Evolutionary conservation across 192 early-diverging fungal genomes (phyloP).

Genomic region (Lobosporangium transversale): DNA sequence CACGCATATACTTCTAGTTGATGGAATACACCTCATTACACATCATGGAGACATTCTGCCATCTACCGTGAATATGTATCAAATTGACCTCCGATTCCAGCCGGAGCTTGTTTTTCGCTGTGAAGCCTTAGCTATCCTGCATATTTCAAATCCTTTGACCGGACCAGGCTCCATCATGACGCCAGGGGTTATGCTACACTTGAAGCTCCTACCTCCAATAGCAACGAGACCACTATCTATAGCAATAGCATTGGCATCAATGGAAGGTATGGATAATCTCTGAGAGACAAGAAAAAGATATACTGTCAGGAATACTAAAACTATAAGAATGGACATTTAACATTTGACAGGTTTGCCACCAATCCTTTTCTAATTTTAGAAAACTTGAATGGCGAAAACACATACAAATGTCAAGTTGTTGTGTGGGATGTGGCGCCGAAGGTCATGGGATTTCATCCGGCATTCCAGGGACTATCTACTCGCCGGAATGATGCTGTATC

Average conservation of each 20-base stretch:
- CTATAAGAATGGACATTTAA: not conserved
- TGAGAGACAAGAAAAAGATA: too few species aligned
- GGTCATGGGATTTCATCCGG: constrained; percentile 42
- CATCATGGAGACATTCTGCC: constrained; percentile 22
- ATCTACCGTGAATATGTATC: constrained; percentile 24
- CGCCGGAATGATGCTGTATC: constrained; percentile 41
- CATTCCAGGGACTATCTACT: constrained; percentile 46
- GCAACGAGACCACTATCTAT: constrained; percentile 23
- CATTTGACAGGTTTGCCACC: not conserved
- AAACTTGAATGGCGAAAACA: not conserved
- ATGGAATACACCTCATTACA: constrained; percentile 35
- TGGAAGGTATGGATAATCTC: constrained; percentile 23
- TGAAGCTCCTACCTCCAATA: constrained; percentile 31
- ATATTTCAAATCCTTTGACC: constrained; percentile 35
- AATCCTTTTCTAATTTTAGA: not conserved
- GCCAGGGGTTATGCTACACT: constrained; percentile 19
- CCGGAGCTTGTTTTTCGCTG: constrained; percentile 34
- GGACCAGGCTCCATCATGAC: constrained; percentile 37
- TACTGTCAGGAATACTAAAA: not conserved
- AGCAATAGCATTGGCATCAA: constrained; percentile 31
- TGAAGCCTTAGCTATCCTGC: constrained; percentile 33
- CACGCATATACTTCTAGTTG: not conserved
- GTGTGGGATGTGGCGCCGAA: constrained; percentile 42
- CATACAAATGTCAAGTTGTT: constrained; percentile 33
- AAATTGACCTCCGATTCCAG: constrained; percentile 44